phyloP scores from a whole-genome alignment of 345 rosid species.

The Carallia brachiata region DNA sequence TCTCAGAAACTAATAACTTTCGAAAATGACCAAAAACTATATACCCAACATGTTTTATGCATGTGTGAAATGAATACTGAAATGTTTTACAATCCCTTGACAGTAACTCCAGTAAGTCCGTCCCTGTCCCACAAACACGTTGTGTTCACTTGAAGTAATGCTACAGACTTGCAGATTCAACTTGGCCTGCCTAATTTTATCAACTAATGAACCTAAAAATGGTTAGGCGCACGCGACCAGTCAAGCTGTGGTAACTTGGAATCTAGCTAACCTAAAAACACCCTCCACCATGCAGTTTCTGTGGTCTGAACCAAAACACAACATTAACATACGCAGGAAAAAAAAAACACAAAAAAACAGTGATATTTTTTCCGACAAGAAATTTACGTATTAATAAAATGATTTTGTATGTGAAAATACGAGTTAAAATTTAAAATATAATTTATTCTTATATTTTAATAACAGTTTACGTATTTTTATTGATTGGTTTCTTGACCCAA shows the following conservation, averaged over 20 bases:
- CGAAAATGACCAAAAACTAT: background rate
- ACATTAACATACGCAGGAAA: too few species aligned
- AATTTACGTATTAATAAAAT: too few species aligned
- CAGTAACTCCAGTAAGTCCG: background rate
- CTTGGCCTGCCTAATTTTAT: background rate
- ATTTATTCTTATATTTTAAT: too few species aligned
- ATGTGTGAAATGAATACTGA: background rate
- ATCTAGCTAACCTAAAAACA: too few species aligned
- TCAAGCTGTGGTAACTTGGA: constrained; percentile 2
- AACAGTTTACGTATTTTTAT: too few species aligned
- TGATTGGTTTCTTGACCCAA: too few species aligned
- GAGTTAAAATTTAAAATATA: too few species aligned
- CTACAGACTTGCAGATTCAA: constrained; percentile 6
- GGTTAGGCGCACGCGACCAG: constrained; percentile 20
- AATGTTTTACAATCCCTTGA: background rate
- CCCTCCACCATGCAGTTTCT: too few species aligned
- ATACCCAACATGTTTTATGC: background rate
- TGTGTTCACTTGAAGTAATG: background rate
- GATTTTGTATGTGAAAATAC: too few species aligned
- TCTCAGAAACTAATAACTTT: background rate
- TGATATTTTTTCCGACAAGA: too few species aligned
- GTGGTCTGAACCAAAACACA: too few species aligned
- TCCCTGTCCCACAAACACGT: background rate
- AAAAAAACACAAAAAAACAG: too few species aligned
- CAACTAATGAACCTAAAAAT: background rate